These are phyloP conservation scores for Ploettnerulaceae sp. DNA, from an alignment of 2,329 filamentous ascomycete species.

Conservation along the genomic window DNA sequence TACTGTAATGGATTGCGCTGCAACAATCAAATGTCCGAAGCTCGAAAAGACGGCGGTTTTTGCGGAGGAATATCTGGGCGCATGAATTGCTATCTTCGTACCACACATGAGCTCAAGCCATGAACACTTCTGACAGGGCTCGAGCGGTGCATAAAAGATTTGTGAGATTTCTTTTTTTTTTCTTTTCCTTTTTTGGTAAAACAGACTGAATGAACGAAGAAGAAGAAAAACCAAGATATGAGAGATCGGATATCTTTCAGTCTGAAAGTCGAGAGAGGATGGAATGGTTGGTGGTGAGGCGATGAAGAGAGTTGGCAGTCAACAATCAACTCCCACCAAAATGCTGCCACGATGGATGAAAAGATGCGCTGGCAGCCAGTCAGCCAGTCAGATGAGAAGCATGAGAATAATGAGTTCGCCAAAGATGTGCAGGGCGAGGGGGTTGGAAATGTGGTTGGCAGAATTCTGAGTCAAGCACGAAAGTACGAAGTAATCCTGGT, in stretches of 20 bases:
- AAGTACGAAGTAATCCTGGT: not conserved
- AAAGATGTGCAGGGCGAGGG: not conserved
- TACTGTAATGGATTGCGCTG: not conserved
- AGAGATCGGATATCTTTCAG: no score
- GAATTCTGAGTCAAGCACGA: not conserved
- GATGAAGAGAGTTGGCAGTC: no score
- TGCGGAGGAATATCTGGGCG: not conserved
- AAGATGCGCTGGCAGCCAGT: slow-evolving; percentile 15
- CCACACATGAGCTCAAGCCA: slow-evolving; percentile 13
- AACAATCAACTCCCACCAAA: no score
- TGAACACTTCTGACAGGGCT: slow-evolving; percentile 14
- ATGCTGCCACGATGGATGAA: not conserved
- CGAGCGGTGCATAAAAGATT: not conserved
- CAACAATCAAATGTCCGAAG: no score
- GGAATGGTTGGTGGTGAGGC: slow-evolving; percentile 3
- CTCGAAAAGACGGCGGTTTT: slow-evolving; percentile 4
- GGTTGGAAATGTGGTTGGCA: not conserved
- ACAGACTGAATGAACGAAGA: not conserved
- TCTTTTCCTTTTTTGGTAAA: not conserved
- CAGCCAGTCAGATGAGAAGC: no score
- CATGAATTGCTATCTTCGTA: slow-evolving; percentile 12
- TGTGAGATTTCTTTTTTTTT: no score
- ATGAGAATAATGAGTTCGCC: no score
- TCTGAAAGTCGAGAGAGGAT: no score
- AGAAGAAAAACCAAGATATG: no score